phyloP scores from a whole-genome alignment of 106 monocot genomes.

The Phalaenopsis aphrodite region DNA sequence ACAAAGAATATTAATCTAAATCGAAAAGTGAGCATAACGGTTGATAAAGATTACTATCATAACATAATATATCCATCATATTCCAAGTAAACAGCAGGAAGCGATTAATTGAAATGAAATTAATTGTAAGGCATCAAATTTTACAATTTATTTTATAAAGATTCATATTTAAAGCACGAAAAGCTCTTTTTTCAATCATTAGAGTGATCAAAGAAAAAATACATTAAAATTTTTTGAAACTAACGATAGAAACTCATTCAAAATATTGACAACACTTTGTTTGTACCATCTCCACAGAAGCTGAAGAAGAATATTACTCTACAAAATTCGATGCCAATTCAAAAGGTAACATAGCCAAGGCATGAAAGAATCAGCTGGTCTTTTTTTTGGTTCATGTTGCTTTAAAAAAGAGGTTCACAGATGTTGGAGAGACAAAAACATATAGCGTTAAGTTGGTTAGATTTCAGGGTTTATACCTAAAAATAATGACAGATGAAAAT shows the following conservation, averaged over 20 bases:
- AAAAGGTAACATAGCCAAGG: no score
- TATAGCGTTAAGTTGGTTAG: not conserved
- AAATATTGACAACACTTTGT: not conserved
- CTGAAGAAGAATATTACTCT: not conserved
- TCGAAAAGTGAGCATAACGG: not conserved
- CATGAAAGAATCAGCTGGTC: no score
- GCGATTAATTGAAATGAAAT: not conserved
- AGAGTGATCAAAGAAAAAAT: not conserved
- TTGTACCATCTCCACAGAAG: no score
- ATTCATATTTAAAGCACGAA: not conserved
- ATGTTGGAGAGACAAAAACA: not conserved
- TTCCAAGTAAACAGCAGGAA: not conserved
- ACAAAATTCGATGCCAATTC: no score
- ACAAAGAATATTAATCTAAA: conserved; percentile 2
- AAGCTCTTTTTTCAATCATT: not conserved
- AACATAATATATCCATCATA: not conserved
- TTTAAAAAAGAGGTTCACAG: not conserved
- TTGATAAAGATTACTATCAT: not conserved
- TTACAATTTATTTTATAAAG: not conserved
- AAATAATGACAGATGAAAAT: no score
- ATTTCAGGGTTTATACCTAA: no score
- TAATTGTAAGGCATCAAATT: not conserved
- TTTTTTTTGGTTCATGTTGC: not conserved
- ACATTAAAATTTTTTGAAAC: not conserved
- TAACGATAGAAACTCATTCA: not conserved